Evolutionary conservation across 2,329 filamentous ascomycete species (phyloP).

Genomic region (Chaetomium sp.): DNA sequence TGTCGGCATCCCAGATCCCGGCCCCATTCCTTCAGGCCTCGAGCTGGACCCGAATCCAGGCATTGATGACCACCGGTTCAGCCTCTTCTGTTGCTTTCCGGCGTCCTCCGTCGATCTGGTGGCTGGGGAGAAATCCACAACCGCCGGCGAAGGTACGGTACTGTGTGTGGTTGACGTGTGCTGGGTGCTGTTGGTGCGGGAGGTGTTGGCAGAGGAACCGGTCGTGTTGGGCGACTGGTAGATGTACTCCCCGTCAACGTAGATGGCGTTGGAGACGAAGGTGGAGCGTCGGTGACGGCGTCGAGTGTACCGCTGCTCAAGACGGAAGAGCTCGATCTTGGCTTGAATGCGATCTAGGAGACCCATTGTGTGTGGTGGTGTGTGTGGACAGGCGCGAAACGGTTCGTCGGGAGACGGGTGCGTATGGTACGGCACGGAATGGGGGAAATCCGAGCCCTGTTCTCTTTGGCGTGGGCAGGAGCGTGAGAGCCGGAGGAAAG

Average conservation of each 20-base stretch:
- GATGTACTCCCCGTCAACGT: slow-evolving; percentile 93
- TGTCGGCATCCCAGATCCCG: background rate
- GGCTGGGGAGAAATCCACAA: background rate
- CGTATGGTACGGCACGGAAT: background rate
- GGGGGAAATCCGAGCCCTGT: background rate
- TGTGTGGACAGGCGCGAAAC: background rate
- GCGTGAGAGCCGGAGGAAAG: too few species aligned
- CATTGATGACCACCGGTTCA: slow-evolving; percentile 52
- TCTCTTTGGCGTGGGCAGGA: too few species aligned
- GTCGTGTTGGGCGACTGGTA: slow-evolving; percentile 61
- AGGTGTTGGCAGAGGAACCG: slow-evolving; percentile 46
- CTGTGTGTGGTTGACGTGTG: slow-evolving; percentile 25
- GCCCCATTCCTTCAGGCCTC: slow-evolving; percentile 22
- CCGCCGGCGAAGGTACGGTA: background rate
- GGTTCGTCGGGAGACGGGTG: background rate
- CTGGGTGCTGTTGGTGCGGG: slow-evolving; percentile 26
- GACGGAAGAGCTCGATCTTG: slow-evolving; percentile 83
- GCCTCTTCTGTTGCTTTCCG: slow-evolving; percentile 35
- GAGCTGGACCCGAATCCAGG: slow-evolving; percentile 44
- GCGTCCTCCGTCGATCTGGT: background rate
- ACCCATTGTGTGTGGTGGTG: slow-evolving; percentile 33
- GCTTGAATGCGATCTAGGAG: slow-evolving; percentile 55
- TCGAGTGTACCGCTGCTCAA: slow-evolving; percentile 91
- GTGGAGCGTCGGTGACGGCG: slow-evolving; percentile 80
- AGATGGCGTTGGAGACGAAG: slow-evolving; percentile 81